Evolutionary conservation across 768 basidiomycete genomes (phyloP).

Genomic region (Pluteus cervinus): DNA sequence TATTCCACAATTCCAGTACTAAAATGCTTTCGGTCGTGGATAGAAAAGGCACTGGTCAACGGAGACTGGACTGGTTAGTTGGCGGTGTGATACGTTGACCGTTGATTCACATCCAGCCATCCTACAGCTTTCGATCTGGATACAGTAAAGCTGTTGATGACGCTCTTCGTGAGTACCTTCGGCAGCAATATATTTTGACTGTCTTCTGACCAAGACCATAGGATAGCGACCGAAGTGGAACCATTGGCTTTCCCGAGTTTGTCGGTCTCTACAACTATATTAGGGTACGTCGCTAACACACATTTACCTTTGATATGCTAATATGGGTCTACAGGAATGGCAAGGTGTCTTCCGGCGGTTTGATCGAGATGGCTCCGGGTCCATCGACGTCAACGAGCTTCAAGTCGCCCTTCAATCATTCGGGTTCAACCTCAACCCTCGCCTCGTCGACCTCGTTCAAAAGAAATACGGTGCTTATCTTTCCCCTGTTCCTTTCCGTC

Average conservation of each 20-base stretch:
- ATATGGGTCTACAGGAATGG: slow-evolving; percentile 50
- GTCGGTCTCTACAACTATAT: slow-evolving; percentile 78
- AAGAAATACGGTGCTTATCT: slow-evolving; percentile 64
- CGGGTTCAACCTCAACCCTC: slow-evolving; percentile 70
- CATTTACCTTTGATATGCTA: not conserved
- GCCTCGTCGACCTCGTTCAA: slow-evolving; percentile 58
- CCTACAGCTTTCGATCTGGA: slow-evolving; percentile 72
- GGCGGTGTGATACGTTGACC: not conserved
- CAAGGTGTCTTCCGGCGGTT: slow-evolving; percentile 80
- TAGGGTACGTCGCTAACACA: slow-evolving; percentile 33
- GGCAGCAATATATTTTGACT: not conserved
- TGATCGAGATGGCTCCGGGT: slow-evolving; percentile 77
- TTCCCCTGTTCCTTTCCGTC: not conserved
- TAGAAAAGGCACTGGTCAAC: slow-evolving; percentile 44
- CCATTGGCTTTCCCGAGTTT: slow-evolving; percentile 64
- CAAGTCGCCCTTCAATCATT: slow-evolving; percentile 66
- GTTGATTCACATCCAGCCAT: not conserved
- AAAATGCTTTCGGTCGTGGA: too few relatives aligned
- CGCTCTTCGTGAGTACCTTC: slow-evolving; percentile 56
- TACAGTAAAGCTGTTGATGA: slow-evolving; percentile 82
- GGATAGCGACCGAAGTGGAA: slow-evolving; percentile 72
- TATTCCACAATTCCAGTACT: too few relatives aligned
- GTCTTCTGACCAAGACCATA: slow-evolving; percentile 9
- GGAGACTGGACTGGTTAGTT: slow-evolving; percentile 74
- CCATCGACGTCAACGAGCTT: slow-evolving; percentile 69